Evolutionary conservation across 129 eudicot species (phyloP), one percentile per base, ranked within the genome.

Genomic region (Chrysanthemum makinoi): DNA sequence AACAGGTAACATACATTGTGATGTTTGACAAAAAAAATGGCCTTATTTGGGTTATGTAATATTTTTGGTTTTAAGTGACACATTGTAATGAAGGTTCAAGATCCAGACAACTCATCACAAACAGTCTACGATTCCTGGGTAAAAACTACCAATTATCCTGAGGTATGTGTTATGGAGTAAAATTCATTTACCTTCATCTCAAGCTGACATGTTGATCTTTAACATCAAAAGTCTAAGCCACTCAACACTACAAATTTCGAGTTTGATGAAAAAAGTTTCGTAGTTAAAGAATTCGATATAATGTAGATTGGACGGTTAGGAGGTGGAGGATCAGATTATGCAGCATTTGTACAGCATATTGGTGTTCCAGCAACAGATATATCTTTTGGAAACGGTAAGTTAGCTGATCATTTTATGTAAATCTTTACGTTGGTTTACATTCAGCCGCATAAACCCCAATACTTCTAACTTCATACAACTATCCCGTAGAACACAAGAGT

Each of bases 41-140:
- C 10, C 10, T 44, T 15, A 8, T 50, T 0, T 5, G 4, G 2
- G 33, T 18, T 44, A 17, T 30, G 22, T 11, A 16, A 50, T 77
- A 13, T 30, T 24, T 48, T 35, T 10, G 60, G 24, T 20, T 43
- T 28, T 47, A 70, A n/a, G n/a, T n/a, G n/a, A 16, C 66, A 52
- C 26, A 9, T 62, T 18, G 3, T 63, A 81, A 56, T 85, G 76
- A 78, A 91, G 96, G 90, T 91, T 77, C 70, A 76, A 82, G 92
- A 91, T 75, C 97, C 97, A 14, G 97, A 88, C 74, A 91, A 91
- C 88, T 75, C 96, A 53, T 84, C 97, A 47, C 93, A 88, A 66
- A 80, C 97, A 12, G 72, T 91, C 52, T 88, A 88, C 6, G 87
- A 91, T 50, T 84, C 96, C 5, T 88, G 93, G 97, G 74, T 74